phyloP scores from a whole-genome alignment of 2,329 filamentous ascomycete genomes.

The Trichoderma oligosporum region DNA sequence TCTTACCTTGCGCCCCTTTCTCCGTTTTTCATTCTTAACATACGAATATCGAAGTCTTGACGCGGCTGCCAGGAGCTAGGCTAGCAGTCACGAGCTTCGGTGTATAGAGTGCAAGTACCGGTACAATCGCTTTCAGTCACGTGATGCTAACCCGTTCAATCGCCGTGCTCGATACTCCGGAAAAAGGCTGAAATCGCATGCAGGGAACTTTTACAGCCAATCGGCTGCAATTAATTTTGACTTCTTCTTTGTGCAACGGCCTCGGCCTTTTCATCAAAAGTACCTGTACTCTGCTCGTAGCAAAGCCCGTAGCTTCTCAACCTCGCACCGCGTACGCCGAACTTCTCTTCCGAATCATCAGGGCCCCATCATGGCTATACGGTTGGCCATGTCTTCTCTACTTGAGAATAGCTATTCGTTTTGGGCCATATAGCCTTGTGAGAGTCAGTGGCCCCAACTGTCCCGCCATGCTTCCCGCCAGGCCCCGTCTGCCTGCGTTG shows the following conservation, averaged over 20 bases:
- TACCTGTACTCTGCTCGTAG: no score
- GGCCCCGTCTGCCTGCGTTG: conserved; percentile 30
- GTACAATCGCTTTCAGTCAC: neutral
- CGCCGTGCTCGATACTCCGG: no score
- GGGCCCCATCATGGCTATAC: conserved; percentile 10
- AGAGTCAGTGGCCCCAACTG: neutral
- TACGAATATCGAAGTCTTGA: no score
- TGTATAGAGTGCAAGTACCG: no score
- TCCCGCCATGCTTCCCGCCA: conserved; percentile 18
- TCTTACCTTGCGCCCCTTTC: no score
- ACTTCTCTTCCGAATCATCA: conserved; percentile 8
- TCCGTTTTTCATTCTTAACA: no score
- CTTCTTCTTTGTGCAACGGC: neutral
- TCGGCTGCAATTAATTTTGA: neutral
- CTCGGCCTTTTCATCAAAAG: neutral
- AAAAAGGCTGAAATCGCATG: conserved; percentile 1
- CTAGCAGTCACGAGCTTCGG: no score
- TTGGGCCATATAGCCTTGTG: conserved; percentile 11
- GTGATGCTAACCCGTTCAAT: conserved; percentile 1
- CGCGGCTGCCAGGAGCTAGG: no score
- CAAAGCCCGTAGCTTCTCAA: conserved; percentile 9
- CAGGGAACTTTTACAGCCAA: conserved; percentile 18
- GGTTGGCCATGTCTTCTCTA: conserved; percentile 12
- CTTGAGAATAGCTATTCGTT: neutral
- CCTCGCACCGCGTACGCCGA: neutral